Percentiles rank a stretch among this genome's conserved stretches.
phyloP scores from a whole-genome alignment of 1,284 basidiomycete species.

The Bondarzewia mesenterica region DNA sequence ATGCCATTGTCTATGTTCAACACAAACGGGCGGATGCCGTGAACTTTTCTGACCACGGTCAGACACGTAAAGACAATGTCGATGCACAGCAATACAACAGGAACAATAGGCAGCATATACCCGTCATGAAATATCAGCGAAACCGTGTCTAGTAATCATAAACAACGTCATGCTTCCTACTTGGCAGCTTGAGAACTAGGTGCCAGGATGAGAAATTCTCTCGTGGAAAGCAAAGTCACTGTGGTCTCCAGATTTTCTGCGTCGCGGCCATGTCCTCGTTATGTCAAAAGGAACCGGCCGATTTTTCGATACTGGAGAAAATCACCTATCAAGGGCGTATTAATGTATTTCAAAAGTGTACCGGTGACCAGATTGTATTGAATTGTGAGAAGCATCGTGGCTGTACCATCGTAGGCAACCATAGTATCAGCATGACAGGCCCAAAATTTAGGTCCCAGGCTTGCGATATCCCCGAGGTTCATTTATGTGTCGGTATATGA shows the following conservation, averaged over 20 bases:
- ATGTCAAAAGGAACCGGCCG: constrained; percentile 34
- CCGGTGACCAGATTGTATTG: constrained; percentile 32
- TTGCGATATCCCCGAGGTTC: constrained; percentile 16
- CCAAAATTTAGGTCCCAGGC: constrained; percentile 23
- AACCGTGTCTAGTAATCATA: background rate
- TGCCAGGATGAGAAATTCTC: constrained; percentile 29
- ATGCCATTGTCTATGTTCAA: too few species aligned
- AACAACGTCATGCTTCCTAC: constrained; percentile 17
- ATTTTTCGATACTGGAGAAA: constrained; percentile 7
- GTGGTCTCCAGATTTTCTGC: constrained; percentile 31
- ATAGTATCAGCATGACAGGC: constrained; percentile 24
- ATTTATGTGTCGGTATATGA: constrained; percentile 8
- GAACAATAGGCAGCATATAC: constrained; percentile 45
- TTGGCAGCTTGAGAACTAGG: constrained; percentile 28
- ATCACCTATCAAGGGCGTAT: constrained; percentile 13
- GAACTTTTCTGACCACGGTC: too few species aligned
- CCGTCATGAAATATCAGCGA: constrained; percentile 15
- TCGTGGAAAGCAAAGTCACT: constrained; percentile 25
- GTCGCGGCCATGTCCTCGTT: constrained; percentile 36
- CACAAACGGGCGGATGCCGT: too few species aligned
- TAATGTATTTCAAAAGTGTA: constrained; percentile 22
- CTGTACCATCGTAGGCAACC: constrained; percentile 22
- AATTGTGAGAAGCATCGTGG: constrained; percentile 23
- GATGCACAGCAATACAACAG: constrained; percentile 40
- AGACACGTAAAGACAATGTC: too few species aligned